Base-by-base conservation (phyloP, 2,329 filamentous ascomycete species). In the Fusarium drepaniforme region DNA sequence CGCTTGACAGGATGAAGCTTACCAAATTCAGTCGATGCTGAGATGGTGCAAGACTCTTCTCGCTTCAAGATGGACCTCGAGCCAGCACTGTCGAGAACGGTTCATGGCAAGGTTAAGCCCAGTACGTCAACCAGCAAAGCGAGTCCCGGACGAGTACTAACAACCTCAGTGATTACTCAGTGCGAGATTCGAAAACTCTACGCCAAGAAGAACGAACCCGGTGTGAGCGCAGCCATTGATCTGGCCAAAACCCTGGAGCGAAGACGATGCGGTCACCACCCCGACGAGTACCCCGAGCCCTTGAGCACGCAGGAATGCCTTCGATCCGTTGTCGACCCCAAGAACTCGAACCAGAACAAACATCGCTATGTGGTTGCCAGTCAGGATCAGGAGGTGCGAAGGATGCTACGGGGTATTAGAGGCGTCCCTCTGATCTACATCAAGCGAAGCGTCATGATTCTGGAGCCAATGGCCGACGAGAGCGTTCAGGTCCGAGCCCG, bases 11-110 rank as follows among this genome's bases (percentile, higher is more conserved):
- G 65, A 68, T 53, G 42, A 67, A 74, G 76, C 73, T 82, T 64
- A 81, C 74, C 72, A 37, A 23, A 46, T 15, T 4, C 77, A 91
- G 92, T 98, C 71, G 96, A 98, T 81, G 94, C 94, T 69, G 91
- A 95, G 75, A 94, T 98, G 78, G 90, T 98, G 62, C 89, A 90
- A 80, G 94, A 97, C 82, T 92, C 95, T 25, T 91, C 93, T 75
- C 90, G 91, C 60, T 97, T 94, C 86, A 97, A 96, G 80, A 98
- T 98, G 93, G 93, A 97, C 72, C 87, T 98, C n/a, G 86, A 93
- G 60, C 89, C 90, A 42, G 91, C 93, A 25, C 86, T 98, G 35
- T 91, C 96, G 81, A 90, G 93, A 68, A 97, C 95, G n/a, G 87
- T 98, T 5, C 94, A 97, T 80, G 96, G 94, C 71, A 90, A 94